phyloP scores from a whole-genome alignment of 2,329 filamentous ascomycete genomes.

The Botrytis sinoallii region DNA sequence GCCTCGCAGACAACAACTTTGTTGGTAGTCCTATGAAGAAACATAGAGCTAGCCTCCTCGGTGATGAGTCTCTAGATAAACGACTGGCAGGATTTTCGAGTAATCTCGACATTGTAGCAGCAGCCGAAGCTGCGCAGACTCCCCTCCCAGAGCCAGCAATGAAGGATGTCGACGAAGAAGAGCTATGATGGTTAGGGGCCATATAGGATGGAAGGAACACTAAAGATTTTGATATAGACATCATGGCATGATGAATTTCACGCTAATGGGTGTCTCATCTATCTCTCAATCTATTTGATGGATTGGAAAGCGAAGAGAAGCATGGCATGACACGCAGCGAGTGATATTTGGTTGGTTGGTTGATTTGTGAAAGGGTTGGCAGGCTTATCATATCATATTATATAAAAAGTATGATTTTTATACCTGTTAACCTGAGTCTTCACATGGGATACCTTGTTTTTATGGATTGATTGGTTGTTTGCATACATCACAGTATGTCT shows the following conservation, averaged over 20 bases:
- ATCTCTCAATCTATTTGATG: conserved; percentile 3
- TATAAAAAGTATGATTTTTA: conserved; percentile 3
- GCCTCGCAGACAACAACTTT: conserved; percentile 45
- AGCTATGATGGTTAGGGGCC: conserved; percentile 32
- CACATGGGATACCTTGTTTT: neutral
- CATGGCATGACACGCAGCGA: conserved; percentile 6
- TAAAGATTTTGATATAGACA: conserved; percentile 9
- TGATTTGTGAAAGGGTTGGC: neutral
- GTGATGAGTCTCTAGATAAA: conserved; percentile 40
- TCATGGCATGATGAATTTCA: neutral
- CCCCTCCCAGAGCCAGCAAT: conserved; percentile 28
- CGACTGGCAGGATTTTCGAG: conserved; percentile 29
- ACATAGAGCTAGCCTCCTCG: conserved; percentile 61
- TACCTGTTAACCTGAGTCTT: neutral
- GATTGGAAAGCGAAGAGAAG: conserved; percentile 5
- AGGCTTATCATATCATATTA: conserved; percentile 1
- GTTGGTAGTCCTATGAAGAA: conserved; percentile 75
- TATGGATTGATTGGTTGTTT: conserved; percentile 9
- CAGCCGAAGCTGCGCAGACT: conserved; percentile 35
- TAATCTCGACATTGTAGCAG: conserved; percentile 31
- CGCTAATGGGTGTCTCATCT: conserved; percentile 1
- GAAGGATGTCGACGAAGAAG: conserved; percentile 29
- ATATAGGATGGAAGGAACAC: conserved; percentile 6
- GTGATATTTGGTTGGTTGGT: conserved; percentile 1
- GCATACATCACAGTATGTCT: neutral